Percentiles rank a stretch among this genome's conserved stretches.
These are phyloP conservation scores for Rhytidiadelphus loreus DNA, from an alignment of 225 moss, liverwort and hornwort genomes.

Conservation along the genomic window DNA sequence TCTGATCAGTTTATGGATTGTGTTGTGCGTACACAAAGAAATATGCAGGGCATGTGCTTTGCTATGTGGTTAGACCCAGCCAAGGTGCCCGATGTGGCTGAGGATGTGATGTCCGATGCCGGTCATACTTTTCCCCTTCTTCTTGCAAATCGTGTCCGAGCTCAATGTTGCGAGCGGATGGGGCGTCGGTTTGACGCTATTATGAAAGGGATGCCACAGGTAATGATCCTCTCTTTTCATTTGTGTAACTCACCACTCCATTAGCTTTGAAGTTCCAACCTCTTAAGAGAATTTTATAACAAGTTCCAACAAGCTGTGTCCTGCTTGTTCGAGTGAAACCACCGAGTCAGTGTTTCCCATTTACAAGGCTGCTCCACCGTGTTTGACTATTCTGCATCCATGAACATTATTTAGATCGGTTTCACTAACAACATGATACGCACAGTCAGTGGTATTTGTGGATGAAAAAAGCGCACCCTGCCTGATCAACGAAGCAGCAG, in stretches of 20 bases:
- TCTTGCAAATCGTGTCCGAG: slow-evolving; percentile 74
- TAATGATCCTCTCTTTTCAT: background rate
- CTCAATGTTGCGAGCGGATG: slow-evolving; percentile 80
- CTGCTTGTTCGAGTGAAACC: background rate
- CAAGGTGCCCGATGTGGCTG: slow-evolving; percentile 69
- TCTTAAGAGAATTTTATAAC: background rate
- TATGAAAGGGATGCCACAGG: slow-evolving; percentile 72
- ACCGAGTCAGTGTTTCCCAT: background rate
- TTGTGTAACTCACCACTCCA: background rate
- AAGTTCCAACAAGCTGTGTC: background rate
- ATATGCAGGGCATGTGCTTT: slow-evolving; percentile 65
- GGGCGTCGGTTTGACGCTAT: slow-evolving; percentile 78
- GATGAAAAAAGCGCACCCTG: slow-evolving; percentile 69
- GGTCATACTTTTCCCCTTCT: slow-evolving; percentile 73
- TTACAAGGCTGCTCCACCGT: too few relatives aligned
- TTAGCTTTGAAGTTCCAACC: background rate
- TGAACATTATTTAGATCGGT: background rate
- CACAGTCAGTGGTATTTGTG: slow-evolving; percentile 76
- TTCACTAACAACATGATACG: background rate
- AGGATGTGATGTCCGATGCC: slow-evolving; percentile 71
- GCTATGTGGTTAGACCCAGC: slow-evolving; percentile 78
- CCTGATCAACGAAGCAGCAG: slow-evolving; percentile 76
- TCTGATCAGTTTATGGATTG: background rate
- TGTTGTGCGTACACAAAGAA: background rate
- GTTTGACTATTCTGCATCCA: background rate